Conservation (phyloP, 1,284 basidiomycete species). For the Moesziomyces globuligerus region DNA sequence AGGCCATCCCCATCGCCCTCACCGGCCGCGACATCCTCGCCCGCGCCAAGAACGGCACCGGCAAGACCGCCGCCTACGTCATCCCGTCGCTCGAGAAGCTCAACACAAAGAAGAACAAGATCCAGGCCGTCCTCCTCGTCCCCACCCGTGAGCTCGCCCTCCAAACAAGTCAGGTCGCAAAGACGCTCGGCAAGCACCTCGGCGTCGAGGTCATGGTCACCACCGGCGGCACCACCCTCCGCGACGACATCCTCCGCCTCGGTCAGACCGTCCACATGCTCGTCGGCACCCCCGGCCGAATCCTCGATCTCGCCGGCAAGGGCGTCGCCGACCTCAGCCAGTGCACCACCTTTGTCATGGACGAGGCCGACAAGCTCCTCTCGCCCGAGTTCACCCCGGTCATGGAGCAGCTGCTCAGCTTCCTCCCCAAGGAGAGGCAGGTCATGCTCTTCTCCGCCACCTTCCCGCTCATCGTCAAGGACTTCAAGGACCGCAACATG, state of each 20-base stretch:
- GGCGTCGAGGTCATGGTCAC: conserved; percentile 98
- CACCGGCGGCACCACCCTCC: conserved; percentile 95
- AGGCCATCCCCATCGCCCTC: conserved; percentile 72
- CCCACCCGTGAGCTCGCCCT: conserved; percentile 66
- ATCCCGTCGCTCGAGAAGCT: conserved; percentile 95
- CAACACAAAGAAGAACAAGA: conserved; percentile 85
- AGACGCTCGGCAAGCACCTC: conserved; percentile 95
- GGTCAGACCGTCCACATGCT: conserved; percentile 92
- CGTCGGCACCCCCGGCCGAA: conserved; percentile 95
- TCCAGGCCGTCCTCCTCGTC: conserved; percentile 74
- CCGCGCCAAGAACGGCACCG: conserved; percentile 71
- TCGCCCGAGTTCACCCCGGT: conserved; percentile 98
- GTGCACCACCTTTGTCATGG: conserved; percentile 84
- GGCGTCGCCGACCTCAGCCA: conserved; percentile 91
- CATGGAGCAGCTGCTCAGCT: conserved; percentile 91
- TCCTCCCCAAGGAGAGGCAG: conserved; percentile 86
- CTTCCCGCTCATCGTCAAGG: conserved; percentile 98
- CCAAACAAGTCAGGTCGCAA: conserved; percentile 95
- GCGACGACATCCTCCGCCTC: conserved; percentile 91
- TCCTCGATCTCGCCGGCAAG: conserved; percentile 93
- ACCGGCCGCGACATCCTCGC: conserved; percentile 82
- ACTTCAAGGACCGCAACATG: conserved; percentile 99
- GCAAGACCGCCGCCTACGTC: conserved; percentile 96
- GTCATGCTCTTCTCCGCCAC: conserved; percentile 99
- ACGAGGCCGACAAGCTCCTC: conserved; percentile 97